Base-by-base conservation (phyloP, 371 early-diverging fungal genomes). In the Mortierella polycephala region DNA sequence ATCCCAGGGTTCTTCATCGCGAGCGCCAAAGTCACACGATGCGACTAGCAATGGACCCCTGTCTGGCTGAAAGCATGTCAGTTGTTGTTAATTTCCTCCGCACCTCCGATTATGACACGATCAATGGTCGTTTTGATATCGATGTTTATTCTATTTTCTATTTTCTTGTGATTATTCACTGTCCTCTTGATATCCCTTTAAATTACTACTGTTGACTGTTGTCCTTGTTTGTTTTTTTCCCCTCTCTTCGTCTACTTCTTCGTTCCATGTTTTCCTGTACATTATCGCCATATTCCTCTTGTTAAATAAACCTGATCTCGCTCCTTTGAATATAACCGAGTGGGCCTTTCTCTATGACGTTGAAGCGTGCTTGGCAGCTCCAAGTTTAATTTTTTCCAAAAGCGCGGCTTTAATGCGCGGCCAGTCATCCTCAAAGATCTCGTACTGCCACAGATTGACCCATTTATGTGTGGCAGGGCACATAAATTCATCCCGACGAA, bases 391-490 rank as follows among this genome's bases (percentile, higher is more conserved):
- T 40, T 41, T 61, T 9, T 73, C 73, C n/a, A 68, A 54, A 4
- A 79, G 50, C 8, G 41, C 44, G 16, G 55, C 63, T 11, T 57
- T 57, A 60, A 79, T 73, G 12, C 69, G 80, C 44, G 80, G 80
- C 80, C 80, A 79, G 11, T 79, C 73, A 16, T 69, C 70, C 49
- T 79, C 80, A 60, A 73, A 79, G 66, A 79, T 65, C 46, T 59
- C 66, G 50, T 79, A 79, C 11, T 56, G 45, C 50, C 60, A 72
- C 12, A 79, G 67, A 1, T 51, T 40, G 39, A 72, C 59, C 67
- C 72, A 79, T 39, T 69, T 55, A 16, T 79, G 40, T 18, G 62
- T 69, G 14, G 62, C 59, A 1, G 49, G 50, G 23, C 73, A 73
- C 80, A 60, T 57, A 18, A 73, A 30, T 49, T 79, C 73, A 8